Conservation (phyloP, 1,139 yeast genomes). For the Hansenula lynferdii region DNA sequence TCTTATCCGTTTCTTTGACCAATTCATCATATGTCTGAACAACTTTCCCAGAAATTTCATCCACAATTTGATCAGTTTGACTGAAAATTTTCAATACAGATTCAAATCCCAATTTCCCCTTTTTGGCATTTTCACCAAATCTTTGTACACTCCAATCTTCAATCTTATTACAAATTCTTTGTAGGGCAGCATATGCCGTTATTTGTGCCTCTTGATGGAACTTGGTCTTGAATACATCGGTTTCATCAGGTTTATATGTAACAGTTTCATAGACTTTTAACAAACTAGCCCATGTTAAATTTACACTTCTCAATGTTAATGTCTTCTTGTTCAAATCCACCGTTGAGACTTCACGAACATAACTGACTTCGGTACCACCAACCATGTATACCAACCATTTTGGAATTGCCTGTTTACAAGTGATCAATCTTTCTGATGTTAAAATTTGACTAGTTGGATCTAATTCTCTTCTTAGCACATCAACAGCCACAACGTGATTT, state of each 20-base stretch:
- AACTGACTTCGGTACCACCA: conserved; percentile 71
- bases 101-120: conserved; percentile 84
- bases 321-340: conserved; percentile 66
- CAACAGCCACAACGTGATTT: conserved; percentile 94
- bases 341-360: conserved; percentile 85
- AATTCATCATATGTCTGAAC: conserved; percentile 26
- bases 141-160: conserved; percentile 93
- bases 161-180: conserved; percentile 68
- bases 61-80: conserved; percentile 34
- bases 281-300: conserved; percentile 75
- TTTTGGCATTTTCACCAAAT: conserved; percentile 80
- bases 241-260: conserved; percentile 63
- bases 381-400: conserved; percentile 70
- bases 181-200: conserved; percentile 74
- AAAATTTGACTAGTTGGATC: conserved; percentile 51
- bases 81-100: conserved; percentile 56
- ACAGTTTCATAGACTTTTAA: conserved; percentile 85
- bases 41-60: conserved; percentile 23
- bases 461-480: conserved; percentile 70
- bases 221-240: conserved; percentile 48
- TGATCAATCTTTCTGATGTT: conserved; percentile 81
- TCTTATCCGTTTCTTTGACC: conserved; percentile 18
- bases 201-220: conserved; percentile 86
- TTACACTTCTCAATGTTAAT: conserved; percentile 77
- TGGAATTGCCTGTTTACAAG: conserved; percentile 87